phyloP scores from a whole-genome alignment of 352 stramenopile species.

The Phytophthora fragariaefolia region DNA sequence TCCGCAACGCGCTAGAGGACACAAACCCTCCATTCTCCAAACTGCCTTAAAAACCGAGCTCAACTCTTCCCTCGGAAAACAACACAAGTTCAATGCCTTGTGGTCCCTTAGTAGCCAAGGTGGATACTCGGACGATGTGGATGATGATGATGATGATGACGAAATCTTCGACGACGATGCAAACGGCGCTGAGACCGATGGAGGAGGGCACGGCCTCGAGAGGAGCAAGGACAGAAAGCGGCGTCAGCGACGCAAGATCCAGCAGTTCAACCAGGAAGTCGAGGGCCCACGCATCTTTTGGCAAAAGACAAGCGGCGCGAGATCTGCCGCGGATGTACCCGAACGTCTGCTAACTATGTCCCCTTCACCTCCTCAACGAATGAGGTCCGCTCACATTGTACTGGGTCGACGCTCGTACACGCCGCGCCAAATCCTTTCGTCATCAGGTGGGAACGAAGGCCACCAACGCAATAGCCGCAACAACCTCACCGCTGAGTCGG shows the following conservation, averaged over 20 bases:
- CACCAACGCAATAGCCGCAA: slow-evolving; percentile 12
- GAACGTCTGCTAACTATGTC: slow-evolving; percentile 18
- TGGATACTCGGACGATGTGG: slow-evolving; percentile 6
- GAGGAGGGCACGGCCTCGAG: slow-evolving; percentile 7
- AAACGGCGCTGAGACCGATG: slow-evolving; percentile 10
- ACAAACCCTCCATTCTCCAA: slow-evolving; percentile 28
- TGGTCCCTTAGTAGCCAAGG: slow-evolving; percentile 25
- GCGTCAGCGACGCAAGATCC: slow-evolving; percentile 36
- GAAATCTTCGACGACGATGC: slow-evolving; percentile 20
- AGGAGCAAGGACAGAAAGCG: slow-evolving; percentile 20
- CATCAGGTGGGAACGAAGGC: slow-evolving; percentile 4
- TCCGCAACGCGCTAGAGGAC: slow-evolving; percentile 6
- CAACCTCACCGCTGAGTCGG: too few species aligned
- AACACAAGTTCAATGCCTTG: slow-evolving; percentile 45
- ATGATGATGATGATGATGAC: slow-evolving; percentile 34
- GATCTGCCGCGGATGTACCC: slow-evolving; percentile 49
- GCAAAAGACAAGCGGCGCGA: slow-evolving; percentile 51
- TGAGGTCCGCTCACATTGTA: slow-evolving; percentile 21
- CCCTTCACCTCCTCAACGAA: slow-evolving; percentile 15
- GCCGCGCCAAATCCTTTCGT: neutral
- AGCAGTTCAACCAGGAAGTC: slow-evolving; percentile 14
- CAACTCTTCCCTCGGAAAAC: slow-evolving; percentile 31
- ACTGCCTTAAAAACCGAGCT: slow-evolving; percentile 14
- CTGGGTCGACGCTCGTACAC: slow-evolving; percentile 19
- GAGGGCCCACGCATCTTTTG: slow-evolving; percentile 45